Evolutionary conservation across 495 filamentous ascomycete species (phyloP), one percentile per base, ranked within the genome.

Genomic region (Lepraria neglecta): DNA sequence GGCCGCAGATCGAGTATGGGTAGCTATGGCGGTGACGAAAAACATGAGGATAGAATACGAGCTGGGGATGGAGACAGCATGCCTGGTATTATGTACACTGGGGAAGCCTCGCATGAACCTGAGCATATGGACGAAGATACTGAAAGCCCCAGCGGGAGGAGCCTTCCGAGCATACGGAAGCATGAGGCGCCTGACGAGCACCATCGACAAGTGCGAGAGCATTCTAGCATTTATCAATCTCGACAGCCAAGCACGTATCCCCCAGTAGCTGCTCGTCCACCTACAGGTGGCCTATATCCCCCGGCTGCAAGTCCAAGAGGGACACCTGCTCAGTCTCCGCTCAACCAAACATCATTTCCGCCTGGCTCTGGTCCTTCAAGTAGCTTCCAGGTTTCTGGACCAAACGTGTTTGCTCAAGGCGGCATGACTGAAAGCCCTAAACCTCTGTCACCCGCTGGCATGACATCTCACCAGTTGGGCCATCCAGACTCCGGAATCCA

Each of bases 1-100:
- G 94, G 94, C 48, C 82, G 94, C 51, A 78, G 94, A 60, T 82
- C 88, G 28, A 97, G 90, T 69, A 87, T 92, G 81, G 88, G 89
- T 28, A 87, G 90, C 70, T 94, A 91, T 70, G 86, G 80, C 5
- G 84, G 84, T 15, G 91, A 95, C 50, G 92, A 92, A 50, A 87
- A 91, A 54, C 82, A 82, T 52, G 80, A 79, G 1, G 87, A 87
- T 40, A 71, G 64, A 33, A 65, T 58, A 21, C 58, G 65, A 44
- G 63, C 65, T 21, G 79, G 75, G n/a, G 81, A 85, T 44, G 85
- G 89, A 17, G 87, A 89, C 44, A 76, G 77, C 58, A 92, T 96
- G 90, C 80, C 90, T 62, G 90, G 88, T 19, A 75, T 94, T 17
- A 76, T 85, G 62, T 90, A 87, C 46, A 78, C 83, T 28, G 76